Evolutionary conservation across 208 protist genomes (phyloP).

Genomic region (Naegleria fowleri): DNA sequence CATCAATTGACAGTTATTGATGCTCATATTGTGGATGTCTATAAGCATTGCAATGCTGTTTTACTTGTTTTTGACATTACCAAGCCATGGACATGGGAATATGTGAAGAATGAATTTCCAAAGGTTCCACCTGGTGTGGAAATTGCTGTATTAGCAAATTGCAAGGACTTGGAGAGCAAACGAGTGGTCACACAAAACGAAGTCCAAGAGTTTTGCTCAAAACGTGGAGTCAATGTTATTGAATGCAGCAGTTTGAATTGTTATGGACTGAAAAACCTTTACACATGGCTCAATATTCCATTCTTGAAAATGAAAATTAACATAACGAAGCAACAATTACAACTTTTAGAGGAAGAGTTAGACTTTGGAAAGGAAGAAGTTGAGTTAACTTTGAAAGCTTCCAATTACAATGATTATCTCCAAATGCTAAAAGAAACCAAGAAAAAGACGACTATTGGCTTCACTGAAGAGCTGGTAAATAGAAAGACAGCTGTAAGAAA

Average conservation of each 20-base stretch:
- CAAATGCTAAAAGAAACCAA: background rate
- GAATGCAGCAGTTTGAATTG: conserved; percentile 28
- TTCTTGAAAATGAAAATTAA: conserved; percentile 26
- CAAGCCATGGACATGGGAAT: conserved; percentile 36
- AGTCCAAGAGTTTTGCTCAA: background rate
- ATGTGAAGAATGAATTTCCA: conserved; percentile 28
- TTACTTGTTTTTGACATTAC: conserved; percentile 43
- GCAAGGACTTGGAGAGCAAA: background rate
- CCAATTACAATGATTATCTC: background rate
- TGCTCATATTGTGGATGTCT: conserved; percentile 39
- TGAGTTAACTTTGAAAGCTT: background rate
- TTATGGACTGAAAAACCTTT: conserved; percentile 37
- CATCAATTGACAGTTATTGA: conserved; percentile 20
- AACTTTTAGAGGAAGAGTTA: background rate
- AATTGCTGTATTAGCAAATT: conserved; percentile 31
- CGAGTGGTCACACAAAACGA: background rate
- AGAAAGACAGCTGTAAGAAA: background rate
- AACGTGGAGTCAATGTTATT: background rate
- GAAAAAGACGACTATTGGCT: background rate
- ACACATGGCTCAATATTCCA: conserved; percentile 37
- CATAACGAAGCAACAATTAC: background rate
- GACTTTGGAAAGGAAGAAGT: background rate
- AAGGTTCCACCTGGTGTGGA: conserved; percentile 33
- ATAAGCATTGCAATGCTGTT: conserved; percentile 38
- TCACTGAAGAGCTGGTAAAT: background rate